Evolutionary conservation across 2,329 filamentous ascomycete species (phyloP).

Genomic region (Hymenoscyphus fructigenus): DNA sequence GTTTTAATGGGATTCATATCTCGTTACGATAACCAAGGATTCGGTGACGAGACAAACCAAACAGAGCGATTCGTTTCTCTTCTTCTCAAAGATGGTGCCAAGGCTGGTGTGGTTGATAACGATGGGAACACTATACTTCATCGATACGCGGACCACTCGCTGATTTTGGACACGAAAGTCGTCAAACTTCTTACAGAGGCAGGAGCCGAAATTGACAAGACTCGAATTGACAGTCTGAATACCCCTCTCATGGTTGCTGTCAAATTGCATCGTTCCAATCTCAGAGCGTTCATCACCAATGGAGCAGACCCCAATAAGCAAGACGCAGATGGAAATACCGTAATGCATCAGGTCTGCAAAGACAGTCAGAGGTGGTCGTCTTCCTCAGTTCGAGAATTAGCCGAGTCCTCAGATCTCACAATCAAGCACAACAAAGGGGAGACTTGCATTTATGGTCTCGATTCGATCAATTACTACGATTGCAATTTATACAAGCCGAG

Average conservation of each 20-base stretch:
- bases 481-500: background rate
- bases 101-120: slow-evolving; percentile 1
- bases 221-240: slow-evolving; percentile 2
- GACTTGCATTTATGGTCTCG: background rate
- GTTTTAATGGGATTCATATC: slow-evolving; percentile 13
- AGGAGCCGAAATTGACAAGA: slow-evolving; percentile 16
- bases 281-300: too few relatives aligned
- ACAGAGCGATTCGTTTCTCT: slow-evolving; percentile 11
- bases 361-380: background rate
- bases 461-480: too few relatives aligned
- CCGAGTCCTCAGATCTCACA: slow-evolving; percentile 7
- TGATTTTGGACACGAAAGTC: background rate
- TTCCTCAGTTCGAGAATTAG: slow-evolving; percentile 4
- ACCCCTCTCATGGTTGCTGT: slow-evolving; percentile 14
- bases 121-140: slow-evolving; percentile 5
- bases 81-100: slow-evolving; percentile 8
- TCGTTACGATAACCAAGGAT: too few relatives aligned
- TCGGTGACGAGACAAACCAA: background rate
- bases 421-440: slow-evolving; percentile 12
- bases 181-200: slow-evolving; percentile 10
- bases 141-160: too few relatives aligned
- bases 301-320: slow-evolving; percentile 9
- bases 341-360: slow-evolving; percentile 13
- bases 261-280: too few relatives aligned
- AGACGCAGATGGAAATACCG: slow-evolving; percentile 18